phyloP scores from a whole-genome alignment of 371 early-diverging fungal species.

The Rhizopus microsporus region DNA sequence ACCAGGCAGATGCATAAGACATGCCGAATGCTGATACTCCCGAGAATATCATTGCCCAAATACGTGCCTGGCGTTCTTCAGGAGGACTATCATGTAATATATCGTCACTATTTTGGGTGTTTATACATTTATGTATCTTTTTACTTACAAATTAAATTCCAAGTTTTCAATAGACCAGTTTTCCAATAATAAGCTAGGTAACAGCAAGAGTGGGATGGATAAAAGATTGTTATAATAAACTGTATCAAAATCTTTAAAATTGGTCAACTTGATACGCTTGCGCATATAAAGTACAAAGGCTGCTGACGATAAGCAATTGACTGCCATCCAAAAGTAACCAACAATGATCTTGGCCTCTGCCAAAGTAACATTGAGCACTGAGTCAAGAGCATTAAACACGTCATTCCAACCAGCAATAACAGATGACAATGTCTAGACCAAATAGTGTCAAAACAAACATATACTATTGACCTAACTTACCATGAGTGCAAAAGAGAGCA shows the following conservation, averaged over 20 bases:
- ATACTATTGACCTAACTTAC: slow-evolving; percentile 32
- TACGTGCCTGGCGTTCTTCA: slow-evolving; percentile 54
- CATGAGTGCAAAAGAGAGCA: slow-evolving; percentile 89
- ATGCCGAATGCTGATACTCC: slow-evolving; percentile 92
- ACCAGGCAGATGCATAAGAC: slow-evolving; percentile 93
- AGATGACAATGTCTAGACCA: slow-evolving; percentile 77
- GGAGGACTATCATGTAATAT: slow-evolving; percentile 37
- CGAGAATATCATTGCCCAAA: slow-evolving; percentile 78
- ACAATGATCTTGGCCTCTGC: slow-evolving; percentile 39
- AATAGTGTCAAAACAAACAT: neutral
- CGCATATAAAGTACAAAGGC: slow-evolving; percentile 91
- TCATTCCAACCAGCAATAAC: slow-evolving; percentile 87
- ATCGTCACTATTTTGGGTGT: neutral
- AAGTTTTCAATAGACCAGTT: slow-evolving; percentile 65
- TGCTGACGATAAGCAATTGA: slow-evolving; percentile 93
- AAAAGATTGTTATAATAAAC: slow-evolving; percentile 96
- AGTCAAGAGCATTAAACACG: slow-evolving; percentile 54
- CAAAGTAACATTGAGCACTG: slow-evolving; percentile 20
- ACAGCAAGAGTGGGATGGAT: slow-evolving; percentile 81
- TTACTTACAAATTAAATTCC: slow-evolving; percentile 56
- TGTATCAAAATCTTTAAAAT: slow-evolving; percentile 94
- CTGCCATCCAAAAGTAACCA: slow-evolving; percentile 87
- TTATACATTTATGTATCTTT: neutral
- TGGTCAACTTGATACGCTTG: slow-evolving; percentile 78
- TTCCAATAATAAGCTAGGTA: slow-evolving; percentile 80